phyloP scores from a whole-genome alignment of 805 yeast genomes.

The Monosporozyma solicola region DNA sequence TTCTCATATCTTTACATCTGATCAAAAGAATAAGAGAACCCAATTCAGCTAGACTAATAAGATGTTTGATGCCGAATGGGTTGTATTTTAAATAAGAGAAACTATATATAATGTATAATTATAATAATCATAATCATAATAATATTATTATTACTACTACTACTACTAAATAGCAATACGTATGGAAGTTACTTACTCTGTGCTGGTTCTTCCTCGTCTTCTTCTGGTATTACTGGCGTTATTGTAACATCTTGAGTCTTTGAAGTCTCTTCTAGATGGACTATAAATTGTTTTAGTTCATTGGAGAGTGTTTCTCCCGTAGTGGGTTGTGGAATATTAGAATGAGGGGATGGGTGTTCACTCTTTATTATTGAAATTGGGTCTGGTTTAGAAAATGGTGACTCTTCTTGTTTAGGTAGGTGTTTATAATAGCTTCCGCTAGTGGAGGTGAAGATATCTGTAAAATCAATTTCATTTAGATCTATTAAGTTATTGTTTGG shows the following conservation, averaged over 20 bases:
- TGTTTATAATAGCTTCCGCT: background rate
- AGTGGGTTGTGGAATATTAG: background rate
- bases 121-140: background rate
- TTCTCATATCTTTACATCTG: conserved; percentile 50
- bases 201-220: background rate
- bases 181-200: background rate
- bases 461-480: conserved; percentile 30
- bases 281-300: background rate
- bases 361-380: background rate
- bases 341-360: background rate
- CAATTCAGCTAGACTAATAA: conserved; percentile 13
- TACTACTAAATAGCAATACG: background rate
- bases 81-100: background rate
- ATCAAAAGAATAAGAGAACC: conserved; percentile 30
- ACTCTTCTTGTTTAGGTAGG: background rate
- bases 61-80: background rate
- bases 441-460: conserved; percentile 25
- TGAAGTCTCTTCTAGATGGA: background rate
- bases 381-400: background rate
- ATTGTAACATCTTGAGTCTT: background rate
- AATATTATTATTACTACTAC: background rate
- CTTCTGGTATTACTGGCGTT: background rate
- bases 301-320: background rate
- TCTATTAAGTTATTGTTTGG: conserved; percentile 6
- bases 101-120: background rate